phyloP scores from a whole-genome alignment of 2,329 filamentous ascomycete species.

The Gaeumannomyces sp. region DNA sequence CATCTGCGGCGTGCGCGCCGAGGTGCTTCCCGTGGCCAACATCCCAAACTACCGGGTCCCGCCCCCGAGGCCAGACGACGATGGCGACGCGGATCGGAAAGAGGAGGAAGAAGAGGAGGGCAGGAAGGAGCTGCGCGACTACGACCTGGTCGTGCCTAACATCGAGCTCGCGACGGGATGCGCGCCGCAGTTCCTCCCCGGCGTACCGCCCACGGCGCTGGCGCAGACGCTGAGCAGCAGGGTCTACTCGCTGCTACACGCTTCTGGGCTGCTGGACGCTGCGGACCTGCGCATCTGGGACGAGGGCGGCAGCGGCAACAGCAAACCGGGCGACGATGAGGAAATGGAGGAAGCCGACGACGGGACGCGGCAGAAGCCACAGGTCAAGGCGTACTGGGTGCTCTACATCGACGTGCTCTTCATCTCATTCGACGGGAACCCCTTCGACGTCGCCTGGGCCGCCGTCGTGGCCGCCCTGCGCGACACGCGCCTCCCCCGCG shows the following conservation, averaged over 20 bases:
- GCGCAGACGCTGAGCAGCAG: constrained; percentile 83
- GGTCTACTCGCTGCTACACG: constrained; percentile 69
- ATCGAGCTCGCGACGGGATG: constrained; percentile 88
- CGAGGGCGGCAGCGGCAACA: constrained; percentile 20
- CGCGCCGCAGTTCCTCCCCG: constrained; percentile 77
- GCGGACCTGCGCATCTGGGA: constrained; percentile 67
- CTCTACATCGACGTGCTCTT: constrained; percentile 95
- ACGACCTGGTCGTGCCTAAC: constrained; percentile 83
- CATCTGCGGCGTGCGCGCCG: constrained; percentile 87
- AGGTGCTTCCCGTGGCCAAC: constrained; percentile 70
- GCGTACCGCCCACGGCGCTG: constrained; percentile 69
- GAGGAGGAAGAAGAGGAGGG: constrained; percentile 19
- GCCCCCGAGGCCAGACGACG: constrained; percentile 20
- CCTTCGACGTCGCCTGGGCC: constrained; percentile 87
- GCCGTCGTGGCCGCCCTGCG: constrained; percentile 73
- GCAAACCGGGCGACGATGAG: constrained; percentile 27
- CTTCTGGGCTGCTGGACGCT: constrained; percentile 58
- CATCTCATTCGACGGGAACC: constrained; percentile 85
- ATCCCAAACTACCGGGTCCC: constrained; percentile 58
- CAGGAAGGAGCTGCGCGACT: constrained; percentile 46
- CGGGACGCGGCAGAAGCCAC: constrained; percentile 21
- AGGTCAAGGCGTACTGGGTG: constrained; percentile 83
- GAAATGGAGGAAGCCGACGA: constrained; percentile 17
- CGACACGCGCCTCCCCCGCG: constrained; percentile 70
- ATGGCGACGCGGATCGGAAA: constrained; percentile 11